Conservation (phyloP, 176 grass and related monocot species). For the Avena insularis region DNA sequence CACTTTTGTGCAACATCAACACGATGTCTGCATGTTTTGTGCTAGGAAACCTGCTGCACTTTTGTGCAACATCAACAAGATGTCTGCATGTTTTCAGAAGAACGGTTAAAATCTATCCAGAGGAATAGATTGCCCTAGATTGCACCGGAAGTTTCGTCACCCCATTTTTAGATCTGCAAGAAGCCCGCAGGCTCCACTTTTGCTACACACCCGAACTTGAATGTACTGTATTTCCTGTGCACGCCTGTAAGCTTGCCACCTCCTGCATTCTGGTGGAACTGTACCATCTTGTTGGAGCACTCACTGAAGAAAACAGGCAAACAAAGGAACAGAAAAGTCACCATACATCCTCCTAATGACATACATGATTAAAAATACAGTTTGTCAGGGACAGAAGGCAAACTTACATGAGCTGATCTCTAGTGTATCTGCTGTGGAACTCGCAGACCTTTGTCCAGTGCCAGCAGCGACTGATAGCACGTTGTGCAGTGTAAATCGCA, state of each 20-base stretch:
- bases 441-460: constrained; percentile 76
- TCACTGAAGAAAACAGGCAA: constrained; percentile 48
- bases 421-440: constrained; percentile 70
- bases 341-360: not conserved
- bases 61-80: constrained; percentile 50
- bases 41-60: constrained; percentile 46
- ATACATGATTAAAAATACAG: constrained; percentile 9
- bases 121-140: constrained; percentile 42
- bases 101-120: constrained; percentile 40
- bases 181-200: constrained; percentile 68
- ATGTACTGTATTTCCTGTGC: constrained; percentile 77
- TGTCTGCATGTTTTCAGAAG: constrained; percentile 39
- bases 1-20: constrained; percentile 57
- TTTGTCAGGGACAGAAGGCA: not conserved
- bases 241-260: constrained; percentile 67
- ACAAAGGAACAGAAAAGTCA: not conserved
- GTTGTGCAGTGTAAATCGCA: constrained; percentile 85
- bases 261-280: constrained; percentile 79
- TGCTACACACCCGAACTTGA: constrained; percentile 69
- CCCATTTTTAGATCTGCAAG: constrained; percentile 52
- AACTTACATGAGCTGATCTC: constrained; percentile 86
- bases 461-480: constrained; percentile 62
- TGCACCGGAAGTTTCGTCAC: not conserved
- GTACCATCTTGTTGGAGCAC: constrained; percentile 83
- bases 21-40: constrained; percentile 13